Evolutionary conservation across 768 basidiomycete genomes (phyloP), one percentile per base, ranked within the genome.

Genomic region (Tulasnella sp.): DNA sequence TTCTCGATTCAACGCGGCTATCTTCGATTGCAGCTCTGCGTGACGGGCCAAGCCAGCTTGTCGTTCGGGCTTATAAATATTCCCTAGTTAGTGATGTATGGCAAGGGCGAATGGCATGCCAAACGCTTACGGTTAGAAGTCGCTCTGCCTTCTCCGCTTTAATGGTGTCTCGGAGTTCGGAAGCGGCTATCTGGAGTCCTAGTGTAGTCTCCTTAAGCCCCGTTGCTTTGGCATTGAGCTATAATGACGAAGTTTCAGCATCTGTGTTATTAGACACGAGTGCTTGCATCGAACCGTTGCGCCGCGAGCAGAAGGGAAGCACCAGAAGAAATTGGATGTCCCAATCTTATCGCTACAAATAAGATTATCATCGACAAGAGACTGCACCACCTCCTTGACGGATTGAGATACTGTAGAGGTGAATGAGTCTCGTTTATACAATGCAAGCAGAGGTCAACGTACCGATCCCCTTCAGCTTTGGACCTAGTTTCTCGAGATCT

Each of bases 281-380:
- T 71, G 23, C 19, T 58, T 19, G 29, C 34, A 52, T 61, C 68
- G 64, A 41, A 92, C 92, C 66, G 83, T 76, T 7, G 85, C 80
- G 3, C 92, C 91, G 48, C 82, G 80, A 61, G 93, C 88, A 1
- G 89, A 92, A 15, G 92, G 92, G 69, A 96, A 95, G 67, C 88
- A 88, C 93, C 93, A 96, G 70, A 89, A 95, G 72, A 94, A 96
- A 68, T 95, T 96, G 2, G 89, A 90, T 8, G 92, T 87, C 30
- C 93, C 93, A 59, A 95, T 93, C 73, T 97, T 97, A 71, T 97
- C 94, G 47, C 76, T 76, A 68, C 87, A 83, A 23, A 95, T 90
- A 27, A 93, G 75, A 1, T 85, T 83, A 66, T 96, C 93, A 64
- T 92, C 86, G 9, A 91, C 83, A 27, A 97, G 78, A 1, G 86